phyloP scores from a whole-genome alignment of 2,329 filamentous ascomycete genomes.

The Ceratocystis cubensis region DNA sequence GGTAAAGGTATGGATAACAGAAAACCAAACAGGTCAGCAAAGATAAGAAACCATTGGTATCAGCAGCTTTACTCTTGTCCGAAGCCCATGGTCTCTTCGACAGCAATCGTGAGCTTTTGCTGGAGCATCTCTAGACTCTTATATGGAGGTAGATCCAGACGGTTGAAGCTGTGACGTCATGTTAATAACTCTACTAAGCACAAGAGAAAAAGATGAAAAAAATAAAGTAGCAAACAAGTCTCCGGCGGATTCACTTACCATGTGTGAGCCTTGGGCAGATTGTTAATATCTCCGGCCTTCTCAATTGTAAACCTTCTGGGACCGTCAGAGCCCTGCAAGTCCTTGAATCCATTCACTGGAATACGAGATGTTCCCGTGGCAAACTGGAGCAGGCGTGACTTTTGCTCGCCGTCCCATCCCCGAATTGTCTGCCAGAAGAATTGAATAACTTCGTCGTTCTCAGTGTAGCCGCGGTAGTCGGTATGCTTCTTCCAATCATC shows the following conservation, averaged over 20 bases:
- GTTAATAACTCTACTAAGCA: slow-evolving; percentile 17
- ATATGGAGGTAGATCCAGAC: slow-evolving; percentile 86
- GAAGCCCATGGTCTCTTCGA: slow-evolving; percentile 97
- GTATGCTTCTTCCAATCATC: slow-evolving; percentile 99
- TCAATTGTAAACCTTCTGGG: slow-evolving; percentile 95
- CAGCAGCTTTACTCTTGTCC: slow-evolving; percentile 66
- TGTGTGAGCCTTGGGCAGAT: slow-evolving; percentile 92
- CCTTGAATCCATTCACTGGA: slow-evolving; percentile 98
- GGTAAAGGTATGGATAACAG: slow-evolving; percentile 20
- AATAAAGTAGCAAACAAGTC: background rate
- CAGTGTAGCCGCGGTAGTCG: slow-evolving; percentile 95
- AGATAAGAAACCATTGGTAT: background rate
- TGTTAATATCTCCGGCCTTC: slow-evolving; percentile 81
- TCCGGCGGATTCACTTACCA: slow-evolving; percentile 52
- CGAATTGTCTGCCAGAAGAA: slow-evolving; percentile 98
- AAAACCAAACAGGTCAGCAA: background rate
- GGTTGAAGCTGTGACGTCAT: slow-evolving; percentile 64
- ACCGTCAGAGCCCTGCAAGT: slow-evolving; percentile 91
- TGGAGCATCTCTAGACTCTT: slow-evolving; percentile 77
- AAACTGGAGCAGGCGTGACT: slow-evolving; percentile 89
- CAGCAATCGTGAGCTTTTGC: slow-evolving; percentile 85
- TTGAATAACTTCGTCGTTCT: slow-evolving; percentile 91
- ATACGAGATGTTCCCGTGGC: slow-evolving; percentile 96
- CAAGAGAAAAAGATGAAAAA: background rate
- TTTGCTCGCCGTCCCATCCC: slow-evolving; percentile 96